A percentile compares a stretch with the other conserved stretches of the same genome.
These are phyloP conservation scores for Bretziella fagacearum DNA, from an alignment of 2,329 filamentous ascomycete genomes.

Conservation along the genomic window DNA sequence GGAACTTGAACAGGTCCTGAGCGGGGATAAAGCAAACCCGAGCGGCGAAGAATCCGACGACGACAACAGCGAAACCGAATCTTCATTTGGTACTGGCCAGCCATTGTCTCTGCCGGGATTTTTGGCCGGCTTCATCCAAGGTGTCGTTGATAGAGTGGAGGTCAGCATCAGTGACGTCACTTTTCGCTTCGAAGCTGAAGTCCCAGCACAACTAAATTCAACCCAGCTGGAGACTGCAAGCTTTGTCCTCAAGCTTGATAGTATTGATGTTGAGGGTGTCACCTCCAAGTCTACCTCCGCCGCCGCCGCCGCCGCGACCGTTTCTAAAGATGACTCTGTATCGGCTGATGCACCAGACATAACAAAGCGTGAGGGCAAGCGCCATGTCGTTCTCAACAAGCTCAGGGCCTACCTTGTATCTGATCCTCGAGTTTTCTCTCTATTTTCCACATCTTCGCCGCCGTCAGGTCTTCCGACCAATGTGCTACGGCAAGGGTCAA, in stretches of 20 bases:
- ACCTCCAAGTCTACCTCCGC: conserved; percentile 22
- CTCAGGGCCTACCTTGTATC: conserved; percentile 50
- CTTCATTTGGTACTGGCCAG: conserved; percentile 50
- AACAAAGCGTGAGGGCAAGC: conserved; percentile 35
- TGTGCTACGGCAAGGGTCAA: conserved; percentile 26
- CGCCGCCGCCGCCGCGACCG: neutral
- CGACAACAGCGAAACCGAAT: conserved; percentile 37
- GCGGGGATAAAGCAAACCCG: conserved; percentile 40
- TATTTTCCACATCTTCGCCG: conserved; percentile 26
- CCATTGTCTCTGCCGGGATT: conserved; percentile 52
- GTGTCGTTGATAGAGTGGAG: conserved; percentile 54
- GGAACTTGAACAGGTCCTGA: conserved; percentile 51
- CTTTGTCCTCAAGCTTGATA: conserved; percentile 47
- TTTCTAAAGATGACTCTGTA: neutral
- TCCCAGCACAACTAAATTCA: conserved; percentile 30
- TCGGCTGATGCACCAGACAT: neutral
- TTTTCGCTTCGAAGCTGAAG: conserved; percentile 46
- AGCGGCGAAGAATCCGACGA: conserved; percentile 42
- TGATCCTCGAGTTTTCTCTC: conserved; percentile 48
- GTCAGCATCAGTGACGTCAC: conserved; percentile 47
- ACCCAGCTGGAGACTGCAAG: conserved; percentile 33
- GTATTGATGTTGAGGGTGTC: conserved; percentile 50
- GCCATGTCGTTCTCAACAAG: conserved; percentile 44
- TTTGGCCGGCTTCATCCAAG: conserved; percentile 54
- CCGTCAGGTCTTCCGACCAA: conserved; percentile 32